Evolutionary conservation across 352 stramenopile species (phyloP).

Genomic region (Globisporangium okanoganense): DNA sequence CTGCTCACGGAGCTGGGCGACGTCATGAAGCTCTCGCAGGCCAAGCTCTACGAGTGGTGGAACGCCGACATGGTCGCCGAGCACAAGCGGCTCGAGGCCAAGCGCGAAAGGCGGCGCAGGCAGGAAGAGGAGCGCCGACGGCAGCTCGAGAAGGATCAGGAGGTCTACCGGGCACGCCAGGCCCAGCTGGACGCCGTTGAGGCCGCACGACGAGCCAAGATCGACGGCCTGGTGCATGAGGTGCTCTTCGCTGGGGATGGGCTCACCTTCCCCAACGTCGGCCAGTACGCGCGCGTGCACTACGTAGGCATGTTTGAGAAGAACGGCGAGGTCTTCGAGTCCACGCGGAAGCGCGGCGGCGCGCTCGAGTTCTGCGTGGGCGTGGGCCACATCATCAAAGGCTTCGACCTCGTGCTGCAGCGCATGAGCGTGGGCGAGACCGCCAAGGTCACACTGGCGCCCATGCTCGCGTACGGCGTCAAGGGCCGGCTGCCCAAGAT

Average conservation of each 20-base stretch:
- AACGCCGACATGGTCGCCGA: constrained; percentile 65
- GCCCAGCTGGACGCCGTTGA: constrained; percentile 40
- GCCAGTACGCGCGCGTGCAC: constrained; percentile 72
- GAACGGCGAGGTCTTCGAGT: constrained; percentile 55
- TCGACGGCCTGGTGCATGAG: constrained; percentile 47
- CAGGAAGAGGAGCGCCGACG: constrained; percentile 43
- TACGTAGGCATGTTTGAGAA: constrained; percentile 59
- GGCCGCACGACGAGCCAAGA: constrained; percentile 27
- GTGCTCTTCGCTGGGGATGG: constrained; percentile 56
- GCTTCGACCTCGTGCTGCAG: constrained; percentile 65
- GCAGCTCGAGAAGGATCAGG: constrained; percentile 40
- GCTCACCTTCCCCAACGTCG: constrained; percentile 45
- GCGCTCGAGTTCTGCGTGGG: constrained; percentile 76
- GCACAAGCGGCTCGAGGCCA: constrained; percentile 53
- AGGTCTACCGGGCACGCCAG: constrained; percentile 38
- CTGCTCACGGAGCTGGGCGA: constrained; percentile 63
- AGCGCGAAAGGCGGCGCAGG: constrained; percentile 43
- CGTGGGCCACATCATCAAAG: constrained; percentile 58
- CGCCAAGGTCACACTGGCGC: constrained; percentile 50
- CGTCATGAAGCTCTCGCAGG: constrained; percentile 42
- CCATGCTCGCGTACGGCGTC: constrained; percentile 69
- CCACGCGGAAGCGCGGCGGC: constrained; percentile 47
- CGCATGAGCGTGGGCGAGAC: constrained; percentile 80
- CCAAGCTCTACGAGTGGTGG: constrained; percentile 58
- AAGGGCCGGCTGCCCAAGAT: constrained; percentile 65